Percentiles rank a stretch among this genome's conserved stretches.
phyloP scores from a whole-genome alignment of 2,329 filamentous ascomycete genomes.

The Xylariaceae sp. region DNA sequence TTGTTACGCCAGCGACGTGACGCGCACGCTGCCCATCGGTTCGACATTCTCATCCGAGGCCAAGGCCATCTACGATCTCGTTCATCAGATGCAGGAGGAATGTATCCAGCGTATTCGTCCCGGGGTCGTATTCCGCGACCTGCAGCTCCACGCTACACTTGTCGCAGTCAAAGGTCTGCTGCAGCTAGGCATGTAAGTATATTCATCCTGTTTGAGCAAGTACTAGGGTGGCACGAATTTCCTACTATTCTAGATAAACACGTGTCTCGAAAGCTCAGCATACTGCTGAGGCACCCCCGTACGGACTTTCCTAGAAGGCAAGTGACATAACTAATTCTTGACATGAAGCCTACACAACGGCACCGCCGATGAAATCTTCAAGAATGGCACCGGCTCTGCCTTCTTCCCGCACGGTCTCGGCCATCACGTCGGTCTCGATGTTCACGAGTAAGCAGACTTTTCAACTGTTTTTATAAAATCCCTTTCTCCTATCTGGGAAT shows the following conservation, averaged over 20 bases:
- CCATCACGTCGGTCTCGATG: conserved; percentile 70
- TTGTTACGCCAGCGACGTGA: conserved; percentile 89
- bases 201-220: not conserved
- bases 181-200: conserved; percentile 65
- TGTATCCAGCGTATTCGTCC: conserved; percentile 74
- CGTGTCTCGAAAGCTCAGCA: not conserved
- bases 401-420: conserved; percentile 73
- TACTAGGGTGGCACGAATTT: too few species aligned
- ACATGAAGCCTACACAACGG: conserved; percentile 61
- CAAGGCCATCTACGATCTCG: conserved; percentile 76
- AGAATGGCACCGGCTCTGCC: conserved; percentile 60
- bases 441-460: conserved; percentile 59
- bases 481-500: not conserved
- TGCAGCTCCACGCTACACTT: conserved; percentile 75
- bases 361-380: conserved; percentile 58
- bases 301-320: not conserved
- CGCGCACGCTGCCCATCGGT: conserved; percentile 79
- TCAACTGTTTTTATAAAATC: not conserved
- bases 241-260: too few species aligned
- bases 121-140: conserved; percentile 72
- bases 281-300: not conserved
- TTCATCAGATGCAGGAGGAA: conserved; percentile 79
- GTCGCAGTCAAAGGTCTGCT: conserved; percentile 76
- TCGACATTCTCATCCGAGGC: conserved; percentile 69
- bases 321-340: not conserved